Percentiles rank a stretch among this genome's conserved stretches.
phyloP scores from a whole-genome alignment of 805 yeast genomes.

The Lachancea lanzarotensis region DNA sequence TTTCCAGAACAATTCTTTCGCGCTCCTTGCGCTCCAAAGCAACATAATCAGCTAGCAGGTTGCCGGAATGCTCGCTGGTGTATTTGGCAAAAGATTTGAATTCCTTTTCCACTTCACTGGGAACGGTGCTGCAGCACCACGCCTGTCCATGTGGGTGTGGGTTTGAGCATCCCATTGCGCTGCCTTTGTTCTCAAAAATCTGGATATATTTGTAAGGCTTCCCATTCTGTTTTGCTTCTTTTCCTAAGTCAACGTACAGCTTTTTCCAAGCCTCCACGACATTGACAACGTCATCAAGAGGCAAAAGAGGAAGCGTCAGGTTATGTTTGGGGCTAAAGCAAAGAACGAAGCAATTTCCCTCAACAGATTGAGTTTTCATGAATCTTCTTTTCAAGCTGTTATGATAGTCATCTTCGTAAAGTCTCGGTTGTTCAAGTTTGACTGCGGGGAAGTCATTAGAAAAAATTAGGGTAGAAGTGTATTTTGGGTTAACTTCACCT shows the following conservation, averaged over 20 bases:
- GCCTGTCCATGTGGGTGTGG: constrained; percentile 83
- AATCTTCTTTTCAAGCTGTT: constrained; percentile 37
- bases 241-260: constrained; percentile 41
- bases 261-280: constrained; percentile 60
- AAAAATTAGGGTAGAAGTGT: constrained; percentile 52
- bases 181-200: constrained; percentile 72
- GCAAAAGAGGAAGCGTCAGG: constrained; percentile 59
- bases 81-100: constrained; percentile 46
- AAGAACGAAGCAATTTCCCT: constrained; percentile 64
- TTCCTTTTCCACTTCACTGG: constrained; percentile 61
- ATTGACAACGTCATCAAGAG: constrained; percentile 34
- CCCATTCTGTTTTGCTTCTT: constrained; percentile 31
- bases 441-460: constrained; percentile 70
- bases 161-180: constrained; percentile 77
- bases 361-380: constrained; percentile 50
- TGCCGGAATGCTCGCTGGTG: constrained; percentile 36
- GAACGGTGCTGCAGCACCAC: constrained; percentile 62
- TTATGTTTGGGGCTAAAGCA: constrained; percentile 69
- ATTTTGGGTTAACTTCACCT: constrained; percentile 53
- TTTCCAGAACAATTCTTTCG: constrained; percentile 49
- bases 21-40: constrained; percentile 44
- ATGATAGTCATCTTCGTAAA: constrained; percentile 15
- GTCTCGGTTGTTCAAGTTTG: constrained; percentile 47
- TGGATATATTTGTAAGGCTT: constrained; percentile 54
- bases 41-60: constrained; percentile 59